These are phyloP conservation scores for Candida loeiensis DNA, from an alignment of 805 yeast species.

Conservation along the genomic window DNA sequence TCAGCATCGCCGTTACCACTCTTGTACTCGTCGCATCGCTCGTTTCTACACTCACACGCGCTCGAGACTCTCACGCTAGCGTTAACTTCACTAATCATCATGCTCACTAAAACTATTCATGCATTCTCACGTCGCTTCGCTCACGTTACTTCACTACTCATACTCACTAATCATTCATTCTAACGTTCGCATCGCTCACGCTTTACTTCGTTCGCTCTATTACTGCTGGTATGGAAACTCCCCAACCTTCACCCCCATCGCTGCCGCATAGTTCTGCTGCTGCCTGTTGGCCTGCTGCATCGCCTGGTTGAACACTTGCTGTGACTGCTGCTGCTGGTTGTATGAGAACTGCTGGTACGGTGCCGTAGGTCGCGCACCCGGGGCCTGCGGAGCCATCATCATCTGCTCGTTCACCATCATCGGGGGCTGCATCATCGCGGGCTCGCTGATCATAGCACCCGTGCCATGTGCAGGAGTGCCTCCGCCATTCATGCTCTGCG, in stretches of 20 bases:
- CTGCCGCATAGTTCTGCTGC: conserved; percentile 12
- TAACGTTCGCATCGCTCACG: background rate
- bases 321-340: conserved; percentile 19
- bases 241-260: conserved; percentile 8
- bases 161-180: background rate
- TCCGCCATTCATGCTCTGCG: conserved; percentile 11
- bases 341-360: conserved; percentile 11
- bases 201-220: background rate
- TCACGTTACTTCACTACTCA: background rate
- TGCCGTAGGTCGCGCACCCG: background rate
- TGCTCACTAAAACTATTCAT: background rate
- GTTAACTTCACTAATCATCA: too few relatives aligned
- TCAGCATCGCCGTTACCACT: too few relatives aligned
- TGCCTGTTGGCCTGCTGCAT: conserved; percentile 12
- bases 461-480: background rate
- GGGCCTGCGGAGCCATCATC: conserved; percentile 1
- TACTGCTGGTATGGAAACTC: conserved; percentile 9
- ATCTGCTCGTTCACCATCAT: conserved; percentile 3
- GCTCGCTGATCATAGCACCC: conserved; percentile 2
- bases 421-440: background rate
- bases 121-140: background rate
- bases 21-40: too few relatives aligned
- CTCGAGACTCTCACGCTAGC: too few relatives aligned
- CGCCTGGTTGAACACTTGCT: conserved; percentile 19
- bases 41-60: too few relatives aligned